Base-by-base conservation (phyloP, 805 yeast species). In the Kodamaea hsintzibuensis region DNA sequence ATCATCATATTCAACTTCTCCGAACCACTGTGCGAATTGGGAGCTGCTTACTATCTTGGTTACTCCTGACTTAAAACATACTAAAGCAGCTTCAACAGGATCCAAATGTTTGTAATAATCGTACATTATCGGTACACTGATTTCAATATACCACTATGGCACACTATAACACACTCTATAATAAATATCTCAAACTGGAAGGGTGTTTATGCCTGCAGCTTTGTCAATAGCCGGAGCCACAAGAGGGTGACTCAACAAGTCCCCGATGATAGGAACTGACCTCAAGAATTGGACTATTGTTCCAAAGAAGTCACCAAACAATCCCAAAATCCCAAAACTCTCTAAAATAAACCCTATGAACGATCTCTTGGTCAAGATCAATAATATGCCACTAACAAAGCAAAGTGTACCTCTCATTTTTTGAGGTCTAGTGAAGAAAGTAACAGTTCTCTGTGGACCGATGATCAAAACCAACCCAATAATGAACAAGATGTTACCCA, bases 291-390 rank as follows among this genome's bases (percentile, higher is more conserved):
- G 88, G 10, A 93, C 82, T 46, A 95, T 85, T 10, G 96, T 89
- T 22, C 96, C 91, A 64, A 93, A 89, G 70, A 95, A 92, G 71
- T 95, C 98, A 38, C 91, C 99, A 72, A 95, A 93, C 38, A 93
- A 75, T 7, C 90, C 92, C 56, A 93, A 71, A 22, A 93, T 90
- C n/a, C 99, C 99, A 57, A 92, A 74, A 49, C 87, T 82, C 69
- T 93, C 99, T 40, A 93, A 73, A 1, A 86, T 67, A 64, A 95
- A 93, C 7, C 99, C 99, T 22, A 86, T 62, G 65, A 95, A 89
- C 1, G 98, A 83, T 73, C 86, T 80, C 63, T 88, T 88, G 61
- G 82, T 62, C 53, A 93, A 73, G 51, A 95, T 93, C 60, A 93
- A 72, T 12, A 86, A 50, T 12, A 95, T 84, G 1, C 99, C 99